Evolutionary conservation across 805 yeast genomes (phyloP), one percentile per base, ranked within the genome.

Genomic region (Pachysolen tannophilus): DNA sequence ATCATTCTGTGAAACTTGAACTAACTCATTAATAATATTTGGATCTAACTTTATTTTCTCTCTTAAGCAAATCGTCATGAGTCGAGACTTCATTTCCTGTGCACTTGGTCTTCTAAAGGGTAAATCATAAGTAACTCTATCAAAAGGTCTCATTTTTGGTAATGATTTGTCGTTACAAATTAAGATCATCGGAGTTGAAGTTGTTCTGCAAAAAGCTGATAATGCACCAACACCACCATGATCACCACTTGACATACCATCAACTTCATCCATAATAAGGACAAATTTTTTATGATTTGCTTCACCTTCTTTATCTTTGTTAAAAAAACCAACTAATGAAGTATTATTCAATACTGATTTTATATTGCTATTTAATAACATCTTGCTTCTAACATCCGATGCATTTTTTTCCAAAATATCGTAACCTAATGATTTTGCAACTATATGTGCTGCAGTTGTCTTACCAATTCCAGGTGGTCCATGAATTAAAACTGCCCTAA

Each of bases 181-280:
- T 35, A 90, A 67, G 40, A 92, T 87, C 63, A 92, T 72, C 11
- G 99, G 98, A 47, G 90, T 84, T 29, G 77, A 70, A 0, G 97
- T 87, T 33, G 77, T 79, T 28, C 81, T 70, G 53, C 97, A 88
- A 47, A 85, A 81, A 27, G 81, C 78, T 0, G 97, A 86, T 57
- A 92, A 68, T 41, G 87, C 94, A 17, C 96, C 97, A 19, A 92
- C 95, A 43, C 99, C 99, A 42, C 99, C 99, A 48, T 92, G 80
- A 58, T 92, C 99, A 44, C 99, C 99, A 52, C 94, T 87, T 27
- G 95, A 85, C 97, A 92, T 92, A 47, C 99, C 99, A 56, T 92
- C 99, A 20, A 92, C 97, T 62, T 92, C 99, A 60, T 92, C 99
- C 97, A 92, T 87, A 43, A 92, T 82, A 31, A 92, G 67, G 37